phyloP scores from a whole-genome alignment of 139 green algal species.

The Spirogloea muscicola region DNA sequence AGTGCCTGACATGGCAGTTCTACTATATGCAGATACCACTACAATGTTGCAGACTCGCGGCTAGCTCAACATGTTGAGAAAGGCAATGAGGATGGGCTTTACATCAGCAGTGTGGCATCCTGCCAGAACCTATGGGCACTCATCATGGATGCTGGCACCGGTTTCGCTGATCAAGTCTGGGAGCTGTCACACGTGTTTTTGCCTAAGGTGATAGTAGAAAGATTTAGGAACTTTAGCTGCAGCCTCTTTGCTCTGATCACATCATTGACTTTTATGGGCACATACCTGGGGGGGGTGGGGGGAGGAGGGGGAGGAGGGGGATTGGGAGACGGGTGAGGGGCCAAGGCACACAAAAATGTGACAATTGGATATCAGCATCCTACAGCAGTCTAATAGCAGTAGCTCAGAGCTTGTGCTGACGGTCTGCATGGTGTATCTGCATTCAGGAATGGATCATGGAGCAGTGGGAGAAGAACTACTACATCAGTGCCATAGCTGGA shows the following conservation, averaged over 20 bases:
- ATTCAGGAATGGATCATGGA: slow-evolving; percentile 93
- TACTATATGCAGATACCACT: slow-evolving; percentile 84
- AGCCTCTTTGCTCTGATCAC: no score
- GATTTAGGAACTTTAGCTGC: no score
- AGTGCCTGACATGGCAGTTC: background rate
- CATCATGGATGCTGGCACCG: slow-evolving; percentile 92
- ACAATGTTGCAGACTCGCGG: slow-evolving; percentile 93
- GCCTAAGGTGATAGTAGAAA: slow-evolving; percentile 88
- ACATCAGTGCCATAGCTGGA: slow-evolving; percentile 95
- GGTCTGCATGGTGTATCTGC: slow-evolving; percentile 3
- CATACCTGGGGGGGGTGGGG: no score
- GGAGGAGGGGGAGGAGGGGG: no score
- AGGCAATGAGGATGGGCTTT: slow-evolving; percentile 94
- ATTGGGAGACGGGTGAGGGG: no score
- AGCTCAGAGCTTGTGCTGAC: no score
- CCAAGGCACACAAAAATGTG: no score
- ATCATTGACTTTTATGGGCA: no score
- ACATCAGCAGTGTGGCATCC: slow-evolving; percentile 88
- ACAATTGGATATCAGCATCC: no score
- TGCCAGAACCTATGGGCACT: slow-evolving; percentile 91
- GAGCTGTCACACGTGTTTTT: slow-evolving; percentile 76
- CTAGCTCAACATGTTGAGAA: slow-evolving; percentile 92
- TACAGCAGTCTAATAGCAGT: no score
- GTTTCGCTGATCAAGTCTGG: slow-evolving; percentile 74
- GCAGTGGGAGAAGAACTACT: slow-evolving; percentile 99